These are phyloP conservation scores for Camellia oleifera DNA, from an alignment of 179 eudicot species.

Conservation along the genomic window DNA sequence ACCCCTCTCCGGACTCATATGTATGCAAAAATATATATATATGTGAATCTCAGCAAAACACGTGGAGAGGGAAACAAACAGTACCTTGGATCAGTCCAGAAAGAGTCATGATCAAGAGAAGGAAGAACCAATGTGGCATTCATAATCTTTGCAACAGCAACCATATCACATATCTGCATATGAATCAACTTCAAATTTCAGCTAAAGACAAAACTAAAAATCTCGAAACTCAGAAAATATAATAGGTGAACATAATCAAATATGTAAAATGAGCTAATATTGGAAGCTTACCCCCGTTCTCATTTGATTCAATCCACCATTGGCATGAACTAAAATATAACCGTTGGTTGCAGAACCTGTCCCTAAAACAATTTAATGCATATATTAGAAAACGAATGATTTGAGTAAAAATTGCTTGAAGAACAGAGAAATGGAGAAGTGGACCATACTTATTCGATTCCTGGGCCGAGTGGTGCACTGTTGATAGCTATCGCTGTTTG, in stretches of 20 bases:
- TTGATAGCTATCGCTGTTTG: slow-evolving; percentile 52
- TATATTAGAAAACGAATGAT: background rate
- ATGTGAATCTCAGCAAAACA: background rate
- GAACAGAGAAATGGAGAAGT: background rate
- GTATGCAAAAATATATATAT: background rate
- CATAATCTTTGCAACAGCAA: slow-evolving; percentile 72
- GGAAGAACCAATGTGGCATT: slow-evolving; percentile 91
- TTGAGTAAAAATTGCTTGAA: too few species aligned
- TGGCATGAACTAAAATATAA: slow-evolving; percentile 67
- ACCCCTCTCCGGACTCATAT: too few species aligned
- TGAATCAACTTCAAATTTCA: background rate
- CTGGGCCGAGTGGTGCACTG: slow-evolving; percentile 57
- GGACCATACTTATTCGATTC: slow-evolving; percentile 44
- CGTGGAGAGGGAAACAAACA: background rate
- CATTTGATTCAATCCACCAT: slow-evolving; percentile 94
- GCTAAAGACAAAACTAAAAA: background rate
- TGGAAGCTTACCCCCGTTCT: slow-evolving; percentile 73
- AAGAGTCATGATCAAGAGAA: slow-evolving; percentile 77
- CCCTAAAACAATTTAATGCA: slow-evolving; percentile 22
- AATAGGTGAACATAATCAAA: background rate
- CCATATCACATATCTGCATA: slow-evolving; percentile 83
- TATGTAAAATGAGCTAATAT: background rate
- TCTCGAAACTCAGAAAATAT: background rate
- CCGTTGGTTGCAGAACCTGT: slow-evolving; percentile 43
- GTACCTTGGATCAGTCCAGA: slow-evolving; percentile 91